A percentile compares a stretch with the other conserved stretches of the same genome.
These are phyloP conservation scores for Lepiota brunneoincarnata DNA, from an alignment of 768 basidiomycete genomes.

Conservation along the genomic window DNA sequence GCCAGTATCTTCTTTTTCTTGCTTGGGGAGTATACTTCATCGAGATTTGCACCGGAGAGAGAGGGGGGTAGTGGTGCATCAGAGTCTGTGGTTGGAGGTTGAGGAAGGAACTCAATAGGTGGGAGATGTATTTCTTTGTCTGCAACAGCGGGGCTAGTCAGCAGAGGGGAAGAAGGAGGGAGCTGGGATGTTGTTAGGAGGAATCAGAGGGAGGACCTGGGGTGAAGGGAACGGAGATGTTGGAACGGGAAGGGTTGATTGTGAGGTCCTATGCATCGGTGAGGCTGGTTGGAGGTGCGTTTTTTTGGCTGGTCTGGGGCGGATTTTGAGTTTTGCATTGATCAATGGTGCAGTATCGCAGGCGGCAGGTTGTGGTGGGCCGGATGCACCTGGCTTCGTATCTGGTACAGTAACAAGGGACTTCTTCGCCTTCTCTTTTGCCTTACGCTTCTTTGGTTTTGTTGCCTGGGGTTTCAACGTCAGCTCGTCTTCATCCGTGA, in stretches of 20 bases:
- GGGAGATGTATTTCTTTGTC: conserved; percentile 20
- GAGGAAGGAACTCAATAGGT: conserved; percentile 32
- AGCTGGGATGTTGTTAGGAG: conserved; percentile 33
- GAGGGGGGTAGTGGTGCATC: conserved; percentile 27
- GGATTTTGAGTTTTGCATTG: conserved; percentile 8
- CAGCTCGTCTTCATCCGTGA: conserved; percentile 16
- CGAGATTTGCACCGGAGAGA: conserved; percentile 24
- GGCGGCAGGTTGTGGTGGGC: neutral
- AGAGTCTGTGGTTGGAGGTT: conserved; percentile 13
- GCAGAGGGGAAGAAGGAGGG: conserved; percentile 27
- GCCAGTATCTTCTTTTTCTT: neutral
- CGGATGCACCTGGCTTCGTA: neutral
- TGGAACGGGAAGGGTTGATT: conserved; percentile 9
- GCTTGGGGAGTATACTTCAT: conserved; percentile 23
- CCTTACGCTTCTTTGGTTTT: conserved; percentile 15
- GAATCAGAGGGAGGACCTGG: conserved; percentile 17
- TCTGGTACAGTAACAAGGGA: neutral
- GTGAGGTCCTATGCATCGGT: conserved; percentile 10
- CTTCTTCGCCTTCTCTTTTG: conserved; percentile 17
- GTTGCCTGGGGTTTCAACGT: conserved; percentile 5
- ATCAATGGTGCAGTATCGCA: neutral
- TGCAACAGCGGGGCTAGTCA: conserved; percentile 13
- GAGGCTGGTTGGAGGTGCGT: conserved; percentile 1
- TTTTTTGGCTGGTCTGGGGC: conserved; percentile 16
- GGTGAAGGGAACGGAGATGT: conserved; percentile 18